Conservation (phyloP, 129 eudicot genomes). For the Ambrosia trifida region DNA sequence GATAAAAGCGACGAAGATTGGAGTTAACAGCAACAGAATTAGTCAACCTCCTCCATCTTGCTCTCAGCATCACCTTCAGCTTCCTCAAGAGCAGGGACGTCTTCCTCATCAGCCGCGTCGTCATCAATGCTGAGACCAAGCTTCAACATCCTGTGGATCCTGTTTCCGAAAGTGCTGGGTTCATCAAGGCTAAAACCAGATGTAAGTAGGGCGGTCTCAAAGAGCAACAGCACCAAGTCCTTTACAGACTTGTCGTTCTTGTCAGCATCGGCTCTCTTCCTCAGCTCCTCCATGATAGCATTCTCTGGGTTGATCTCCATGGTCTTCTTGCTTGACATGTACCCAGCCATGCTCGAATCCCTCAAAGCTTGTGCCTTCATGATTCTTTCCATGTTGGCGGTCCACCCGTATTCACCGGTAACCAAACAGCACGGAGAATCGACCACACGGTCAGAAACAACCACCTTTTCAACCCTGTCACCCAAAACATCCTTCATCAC, state of each 20-base stretch:
- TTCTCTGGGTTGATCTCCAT: conserved; percentile 88
- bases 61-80: conserved; percentile 72
- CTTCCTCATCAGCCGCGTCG: conserved; percentile 59
- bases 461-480: conserved; percentile 49
- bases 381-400: conserved; percentile 31
- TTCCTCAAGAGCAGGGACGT: conserved; percentile 74
- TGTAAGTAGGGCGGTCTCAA: conserved; percentile 71
- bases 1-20: neutral
- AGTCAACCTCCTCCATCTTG: conserved; percentile 94
- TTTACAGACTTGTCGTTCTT: conserved; percentile 82
- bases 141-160: conserved; percentile 50
- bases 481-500: conserved; percentile 75
- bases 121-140: conserved; percentile 87
- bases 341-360: conserved; percentile 32
- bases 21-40: conserved; percentile 1
- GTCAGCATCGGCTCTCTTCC: conserved; percentile 83
- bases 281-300: conserved; percentile 78
- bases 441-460: conserved; percentile 64
- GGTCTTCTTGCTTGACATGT: conserved; percentile 44
- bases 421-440: conserved; percentile 88
- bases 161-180: conserved; percentile 68
- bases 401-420: conserved; percentile 70
- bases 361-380: conserved; percentile 28
- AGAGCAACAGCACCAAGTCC: conserved; percentile 70
- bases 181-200: conserved; percentile 91